phyloP scores from a whole-genome alignment of 495 filamentous ascomycete genomes.

The Neurospora sublineolata region DNA sequence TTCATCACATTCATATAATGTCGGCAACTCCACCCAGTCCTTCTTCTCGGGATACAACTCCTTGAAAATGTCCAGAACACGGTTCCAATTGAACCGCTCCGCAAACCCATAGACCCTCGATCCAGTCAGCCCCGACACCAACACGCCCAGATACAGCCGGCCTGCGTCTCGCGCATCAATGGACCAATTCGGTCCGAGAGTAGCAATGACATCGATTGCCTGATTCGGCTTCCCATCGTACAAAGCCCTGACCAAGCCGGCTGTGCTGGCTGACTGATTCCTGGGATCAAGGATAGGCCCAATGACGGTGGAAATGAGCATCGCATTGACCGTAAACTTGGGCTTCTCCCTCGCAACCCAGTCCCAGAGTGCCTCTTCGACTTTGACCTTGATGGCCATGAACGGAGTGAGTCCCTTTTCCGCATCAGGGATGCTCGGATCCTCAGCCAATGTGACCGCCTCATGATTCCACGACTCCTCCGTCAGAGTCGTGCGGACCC shows the following conservation, averaged over 20 bases:
- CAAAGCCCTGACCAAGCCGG: constrained; percentile 12
- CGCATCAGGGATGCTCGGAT: not conserved
- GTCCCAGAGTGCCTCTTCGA: constrained; percentile 20
- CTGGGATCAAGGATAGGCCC: constrained; percentile 16
- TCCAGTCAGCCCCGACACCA: constrained; percentile 13
- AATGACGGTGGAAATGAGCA: constrained; percentile 16
- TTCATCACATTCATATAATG: constrained; percentile 13
- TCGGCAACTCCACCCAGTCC: constrained; percentile 8
- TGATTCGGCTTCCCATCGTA: constrained; percentile 5
- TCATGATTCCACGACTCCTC: constrained; percentile 17
- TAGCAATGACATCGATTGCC: constrained; percentile 1
- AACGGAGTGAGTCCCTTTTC: constrained; percentile 15
- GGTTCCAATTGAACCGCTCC: constrained; percentile 16
- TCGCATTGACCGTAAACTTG: constrained; percentile 14
- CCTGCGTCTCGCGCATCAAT: constrained; percentile 16
- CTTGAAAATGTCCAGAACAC: constrained; percentile 11
- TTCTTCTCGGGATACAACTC: constrained; percentile 13
- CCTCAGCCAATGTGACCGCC: constrained; percentile 8
- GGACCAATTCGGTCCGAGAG: constrained; percentile 15
- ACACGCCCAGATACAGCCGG: constrained; percentile 17
- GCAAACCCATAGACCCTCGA: constrained; percentile 17
- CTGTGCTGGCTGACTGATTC: constrained; percentile 15
- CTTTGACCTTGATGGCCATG: constrained; percentile 16
- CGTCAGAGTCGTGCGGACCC: constrained; percentile 5
- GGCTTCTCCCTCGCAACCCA: constrained; percentile 21